Evolutionary conservation across 805 yeast genomes (phyloP).

Genomic region (Candida boidinii): DNA sequence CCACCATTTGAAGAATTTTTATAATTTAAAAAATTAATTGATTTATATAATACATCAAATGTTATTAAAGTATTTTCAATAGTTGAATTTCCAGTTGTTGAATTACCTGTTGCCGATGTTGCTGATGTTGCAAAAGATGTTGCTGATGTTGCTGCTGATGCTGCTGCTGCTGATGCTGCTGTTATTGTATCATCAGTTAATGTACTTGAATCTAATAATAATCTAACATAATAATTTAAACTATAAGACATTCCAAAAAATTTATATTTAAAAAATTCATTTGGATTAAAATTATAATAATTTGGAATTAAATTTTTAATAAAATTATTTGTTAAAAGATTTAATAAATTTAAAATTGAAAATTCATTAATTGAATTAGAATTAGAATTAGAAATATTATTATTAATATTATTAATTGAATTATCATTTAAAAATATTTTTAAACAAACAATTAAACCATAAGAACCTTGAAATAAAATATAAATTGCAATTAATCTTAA

Average conservation of each 20-base stretch:
- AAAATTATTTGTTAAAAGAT: not conserved
- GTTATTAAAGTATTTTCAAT: too few species aligned
- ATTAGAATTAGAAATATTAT: conserved; percentile 2
- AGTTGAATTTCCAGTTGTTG: conserved; percentile 12
- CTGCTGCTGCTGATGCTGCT: too few species aligned
- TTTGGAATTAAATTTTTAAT: conserved; percentile 1
- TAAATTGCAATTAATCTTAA: conserved; percentile 31
- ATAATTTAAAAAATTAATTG: conserved; percentile 16
- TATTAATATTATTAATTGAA: too few species aligned
- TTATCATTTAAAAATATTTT: conserved; percentile 16
- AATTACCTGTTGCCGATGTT: too few species aligned
- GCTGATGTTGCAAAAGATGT: too few species aligned
- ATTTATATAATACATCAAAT: too few species aligned
- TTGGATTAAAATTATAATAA: conserved; percentile 17
- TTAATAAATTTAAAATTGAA: too few species aligned
- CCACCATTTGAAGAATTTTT: too few species aligned
- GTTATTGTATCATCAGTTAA: too few species aligned
- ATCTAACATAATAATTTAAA: conserved; percentile 10
- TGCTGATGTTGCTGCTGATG: too few species aligned
- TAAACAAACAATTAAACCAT: conserved; percentile 27
- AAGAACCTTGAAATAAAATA: conserved; percentile 23
- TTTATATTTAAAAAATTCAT: conserved; percentile 12
- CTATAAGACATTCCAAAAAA: conserved; percentile 21
- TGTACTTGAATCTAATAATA: not conserved
- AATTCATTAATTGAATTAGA: not conserved